A percentile compares a stretch with the other conserved stretches of the same genome.
These are phyloP conservation scores for Pseudozyma hubeiensis DNA, from an alignment of 1,284 basidiomycete genomes.

Conservation along the genomic window DNA sequence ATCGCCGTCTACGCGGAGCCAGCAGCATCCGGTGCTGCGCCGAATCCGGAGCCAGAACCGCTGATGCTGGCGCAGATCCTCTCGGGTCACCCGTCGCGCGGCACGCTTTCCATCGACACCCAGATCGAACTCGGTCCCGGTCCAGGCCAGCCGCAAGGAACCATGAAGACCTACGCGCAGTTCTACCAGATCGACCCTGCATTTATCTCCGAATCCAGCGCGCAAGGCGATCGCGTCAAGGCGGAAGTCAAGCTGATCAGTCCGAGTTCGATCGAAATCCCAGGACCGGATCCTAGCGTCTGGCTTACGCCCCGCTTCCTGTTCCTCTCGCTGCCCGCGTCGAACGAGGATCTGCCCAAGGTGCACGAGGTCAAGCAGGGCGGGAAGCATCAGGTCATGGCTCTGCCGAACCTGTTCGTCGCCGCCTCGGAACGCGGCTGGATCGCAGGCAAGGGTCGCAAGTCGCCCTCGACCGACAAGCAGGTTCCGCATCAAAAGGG, in stretches of 20 bases:
- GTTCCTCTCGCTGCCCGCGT: conserved; percentile 47
- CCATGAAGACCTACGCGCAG: conserved; percentile 46
- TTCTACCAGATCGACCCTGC: conserved; percentile 42
- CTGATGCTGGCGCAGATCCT: conserved; percentile 71
- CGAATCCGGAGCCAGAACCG: no score
- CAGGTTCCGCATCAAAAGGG: conserved; percentile 10
- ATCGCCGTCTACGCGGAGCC: conserved; percentile 70
- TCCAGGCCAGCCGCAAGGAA: conserved; percentile 72
- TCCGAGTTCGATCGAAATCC: conserved; percentile 49
- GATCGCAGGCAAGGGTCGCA: conserved; percentile 46
- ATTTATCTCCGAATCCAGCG: conserved; percentile 4
- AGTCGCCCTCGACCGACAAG: conserved; percentile 1
- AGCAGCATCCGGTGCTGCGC: no score
- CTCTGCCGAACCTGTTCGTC: conserved; percentile 54
- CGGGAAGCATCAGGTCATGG: conserved; percentile 49
- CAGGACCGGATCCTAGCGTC: conserved; percentile 45
- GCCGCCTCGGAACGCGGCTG: conserved; percentile 54
- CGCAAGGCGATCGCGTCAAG: conserved; percentile 12
- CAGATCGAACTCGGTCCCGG: conserved; percentile 75
- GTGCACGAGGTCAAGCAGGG: conserved; percentile 13
- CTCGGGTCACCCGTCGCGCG: conserved; percentile 82
- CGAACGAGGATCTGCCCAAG: conserved; percentile 27
- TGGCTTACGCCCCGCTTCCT: conserved; percentile 54
- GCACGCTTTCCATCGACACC: conserved; percentile 78
- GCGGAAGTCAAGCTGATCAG: conserved; percentile 31